These are phyloP conservation scores for Syzygium aqueum DNA, from an alignment of 345 rosid genomes.

Conservation along the genomic window DNA sequence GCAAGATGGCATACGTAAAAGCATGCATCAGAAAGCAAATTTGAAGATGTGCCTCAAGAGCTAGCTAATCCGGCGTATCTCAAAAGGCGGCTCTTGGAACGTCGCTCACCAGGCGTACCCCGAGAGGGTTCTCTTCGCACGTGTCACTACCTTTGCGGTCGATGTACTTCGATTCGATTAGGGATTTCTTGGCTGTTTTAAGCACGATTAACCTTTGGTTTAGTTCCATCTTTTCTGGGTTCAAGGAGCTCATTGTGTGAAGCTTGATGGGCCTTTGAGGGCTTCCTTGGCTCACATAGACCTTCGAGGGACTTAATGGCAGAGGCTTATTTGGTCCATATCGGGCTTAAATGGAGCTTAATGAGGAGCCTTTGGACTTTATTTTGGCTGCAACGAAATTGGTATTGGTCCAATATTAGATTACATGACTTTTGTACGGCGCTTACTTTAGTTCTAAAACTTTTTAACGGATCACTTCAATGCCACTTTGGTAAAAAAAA, in stretches of 20 bases:
- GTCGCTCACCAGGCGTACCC: background rate
- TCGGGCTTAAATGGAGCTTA: background rate
- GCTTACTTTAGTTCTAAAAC: accelerated
- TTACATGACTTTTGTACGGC: accelerated
- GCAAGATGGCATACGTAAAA: background rate
- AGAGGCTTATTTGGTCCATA: background rate
- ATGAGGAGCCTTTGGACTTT: background rate
- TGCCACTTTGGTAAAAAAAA: background rate
- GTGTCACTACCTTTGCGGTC: background rate
- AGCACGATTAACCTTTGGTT: background rate
- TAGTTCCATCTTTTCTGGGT: background rate
- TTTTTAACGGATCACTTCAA: accelerated
- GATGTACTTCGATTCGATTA: background rate
- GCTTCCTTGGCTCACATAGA: background rate
- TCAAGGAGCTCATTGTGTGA: background rate
- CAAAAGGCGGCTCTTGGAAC: background rate
- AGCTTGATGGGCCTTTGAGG: background rate
- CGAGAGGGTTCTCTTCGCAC: background rate
- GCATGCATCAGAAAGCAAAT: background rate
- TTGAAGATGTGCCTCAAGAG: background rate
- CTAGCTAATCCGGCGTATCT: background rate
- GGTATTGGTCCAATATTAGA: background rate
- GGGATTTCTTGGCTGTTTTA: background rate
- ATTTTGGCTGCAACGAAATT: background rate
- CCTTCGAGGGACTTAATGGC: background rate